Percentiles rank a stretch among this genome's conserved stretches.
Conservation (phyloP, 768 basidiomycete genomes). For the Hygrocybe coccinea region DNA sequence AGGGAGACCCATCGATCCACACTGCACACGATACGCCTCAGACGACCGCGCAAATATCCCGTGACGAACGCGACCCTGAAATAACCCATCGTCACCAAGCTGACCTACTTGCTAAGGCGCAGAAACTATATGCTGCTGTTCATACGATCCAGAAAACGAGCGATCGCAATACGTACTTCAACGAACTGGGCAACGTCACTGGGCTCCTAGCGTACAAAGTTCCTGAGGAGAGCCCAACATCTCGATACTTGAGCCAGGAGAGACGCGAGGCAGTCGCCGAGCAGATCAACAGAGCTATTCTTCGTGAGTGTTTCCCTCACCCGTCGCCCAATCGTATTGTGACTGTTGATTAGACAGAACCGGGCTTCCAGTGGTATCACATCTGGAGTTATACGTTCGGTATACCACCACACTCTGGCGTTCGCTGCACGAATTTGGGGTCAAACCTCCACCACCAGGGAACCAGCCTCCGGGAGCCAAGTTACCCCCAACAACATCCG, state of each 20-base stretch:
- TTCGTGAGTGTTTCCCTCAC: constrained; percentile 50
- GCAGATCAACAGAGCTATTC: constrained; percentile 81
- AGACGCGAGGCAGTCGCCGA: constrained; percentile 80
- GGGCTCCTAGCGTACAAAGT: constrained; percentile 79
- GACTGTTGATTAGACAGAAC: constrained; percentile 41
- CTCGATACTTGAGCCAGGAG: constrained; percentile 69
- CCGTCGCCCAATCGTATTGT: not conserved
- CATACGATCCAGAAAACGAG: constrained; percentile 48
- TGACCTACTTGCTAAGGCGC: constrained; percentile 50
- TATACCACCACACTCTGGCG: constrained; percentile 63
- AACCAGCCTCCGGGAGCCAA: constrained; percentile 42
- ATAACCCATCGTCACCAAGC: constrained; percentile 38
- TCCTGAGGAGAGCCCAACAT: constrained; percentile 71
- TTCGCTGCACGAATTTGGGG: constrained; percentile 45
- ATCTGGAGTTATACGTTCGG: constrained; percentile 59
- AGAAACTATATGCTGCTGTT: constrained; percentile 63
- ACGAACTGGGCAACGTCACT: constrained; percentile 70
- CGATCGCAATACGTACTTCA: constrained; percentile 57
- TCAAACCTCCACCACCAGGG: constrained; percentile 38
- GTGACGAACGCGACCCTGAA: constrained; percentile 9
- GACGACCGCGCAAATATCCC: not conserved
- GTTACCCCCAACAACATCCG: constrained; percentile 36
- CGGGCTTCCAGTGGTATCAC: constrained; percentile 49
- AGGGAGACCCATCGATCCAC: constrained; percentile 10
- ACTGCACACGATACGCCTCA: constrained; percentile 8